A percentile compares a stretch with the other conserved stretches of the same genome.
Conservation (phyloP, 1,139 yeast genomes). For the Lizanozyma gosingica region DNA sequence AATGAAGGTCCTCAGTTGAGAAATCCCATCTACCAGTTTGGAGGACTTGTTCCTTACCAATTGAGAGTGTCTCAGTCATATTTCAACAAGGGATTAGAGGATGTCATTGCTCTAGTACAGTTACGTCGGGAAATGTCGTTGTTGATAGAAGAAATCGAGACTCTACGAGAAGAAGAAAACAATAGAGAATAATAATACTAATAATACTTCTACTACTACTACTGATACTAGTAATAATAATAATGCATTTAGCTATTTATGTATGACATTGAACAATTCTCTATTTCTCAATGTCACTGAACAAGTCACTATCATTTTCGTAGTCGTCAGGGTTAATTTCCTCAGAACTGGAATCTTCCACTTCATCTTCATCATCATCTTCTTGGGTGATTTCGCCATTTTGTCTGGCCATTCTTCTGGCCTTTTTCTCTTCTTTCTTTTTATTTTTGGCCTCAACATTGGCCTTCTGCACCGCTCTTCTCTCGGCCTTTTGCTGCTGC, state of each 20-base stretch:
- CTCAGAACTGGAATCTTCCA: constrained; percentile 15
- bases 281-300: constrained; percentile 28
- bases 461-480: constrained; percentile 72
- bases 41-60: constrained; percentile 33
- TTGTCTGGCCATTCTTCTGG: constrained; percentile 47
- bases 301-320: constrained; percentile 41
- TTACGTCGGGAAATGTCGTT: constrained; percentile 15
- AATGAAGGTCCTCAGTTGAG: constrained; percentile 5
- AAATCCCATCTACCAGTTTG: constrained; percentile 37
- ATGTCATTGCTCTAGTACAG: constrained; percentile 17
- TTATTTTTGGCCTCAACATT: constrained; percentile 73
- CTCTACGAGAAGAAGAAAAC: background rate
- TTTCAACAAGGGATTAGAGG: constrained; percentile 18
- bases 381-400: constrained; percentile 16
- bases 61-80: constrained; percentile 23
- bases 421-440: constrained; percentile 62
- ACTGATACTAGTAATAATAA: too few species aligned
- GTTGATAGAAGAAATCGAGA: constrained; percentile 12
- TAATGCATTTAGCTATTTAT: too few species aligned
- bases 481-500: constrained; percentile 53
- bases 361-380: constrained; percentile 13
- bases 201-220: too few species aligned
- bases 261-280: too few species aligned
- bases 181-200: too few species aligned
- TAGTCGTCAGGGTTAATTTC: constrained; percentile 35